Percentiles rank a stretch among this genome's conserved stretches.
phyloP scores from a whole-genome alignment of 257 asterid genomes.

The Vinca minor region DNA sequence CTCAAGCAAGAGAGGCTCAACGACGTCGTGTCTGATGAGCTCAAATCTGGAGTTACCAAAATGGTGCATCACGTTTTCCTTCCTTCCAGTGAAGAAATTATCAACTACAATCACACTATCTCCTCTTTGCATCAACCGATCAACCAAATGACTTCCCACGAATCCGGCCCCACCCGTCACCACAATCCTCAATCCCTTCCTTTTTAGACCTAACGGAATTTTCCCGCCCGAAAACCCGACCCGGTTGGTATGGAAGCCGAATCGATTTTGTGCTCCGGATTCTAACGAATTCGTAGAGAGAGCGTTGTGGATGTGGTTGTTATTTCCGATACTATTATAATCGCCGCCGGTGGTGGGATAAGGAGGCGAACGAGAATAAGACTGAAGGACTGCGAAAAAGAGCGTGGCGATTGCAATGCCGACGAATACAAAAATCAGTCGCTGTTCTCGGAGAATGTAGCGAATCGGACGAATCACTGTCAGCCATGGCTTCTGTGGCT shows the following conservation, averaged over 20 bases:
- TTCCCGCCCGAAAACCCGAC: slow-evolving; percentile 65
- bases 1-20: slow-evolving; percentile 76
- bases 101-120: slow-evolving; percentile 96
- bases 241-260: slow-evolving; percentile 44
- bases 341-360: not conserved
- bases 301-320: slow-evolving; percentile 7
- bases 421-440: slow-evolving; percentile 34
- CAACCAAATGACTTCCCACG: slow-evolving; percentile 91
- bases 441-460: slow-evolving; percentile 44
- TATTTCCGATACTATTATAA: not conserved
- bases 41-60: slow-evolving; percentile 81
- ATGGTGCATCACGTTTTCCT: slow-evolving; percentile 86
- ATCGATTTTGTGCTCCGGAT: slow-evolving; percentile 27
- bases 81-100: slow-evolving; percentile 87
- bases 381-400: slow-evolving; percentile 21
- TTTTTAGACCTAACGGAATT: slow-evolving; percentile 68
- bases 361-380: slow-evolving; percentile 26
- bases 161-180: slow-evolving; percentile 98
- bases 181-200: slow-evolving; percentile 66
- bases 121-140: slow-evolving; percentile 72
- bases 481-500: slow-evolving; percentile 41
- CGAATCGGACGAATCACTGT: slow-evolving; percentile 33
- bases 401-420: slow-evolving; percentile 48
- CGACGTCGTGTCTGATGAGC: slow-evolving; percentile 96
- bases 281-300: slow-evolving; percentile 25